Percentiles rank a stretch among this genome's conserved stretches.
Conservation (phyloP, 805 yeast species). For the Lachancea waltii region DNA sequence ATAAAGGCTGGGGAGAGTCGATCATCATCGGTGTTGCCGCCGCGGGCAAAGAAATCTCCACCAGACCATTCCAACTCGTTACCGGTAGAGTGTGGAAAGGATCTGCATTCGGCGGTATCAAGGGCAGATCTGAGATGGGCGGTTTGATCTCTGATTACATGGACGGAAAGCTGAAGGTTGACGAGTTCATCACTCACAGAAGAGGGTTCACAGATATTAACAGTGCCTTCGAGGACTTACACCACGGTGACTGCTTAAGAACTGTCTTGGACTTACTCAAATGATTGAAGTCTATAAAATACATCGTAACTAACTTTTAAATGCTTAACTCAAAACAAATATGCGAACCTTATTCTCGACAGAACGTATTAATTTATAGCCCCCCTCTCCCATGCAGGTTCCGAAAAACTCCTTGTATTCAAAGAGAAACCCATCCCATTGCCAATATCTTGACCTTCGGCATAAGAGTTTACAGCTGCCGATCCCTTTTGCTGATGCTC, state of each 20-base stretch:
- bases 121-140: constrained; percentile 94
- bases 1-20: constrained; percentile 98
- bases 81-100: constrained; percentile 99
- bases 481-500: constrained; percentile 14
- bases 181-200: constrained; percentile 91
- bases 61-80: constrained; percentile 97
- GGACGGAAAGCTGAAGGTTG: constrained; percentile 77
- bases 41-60: constrained; percentile 92
- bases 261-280: constrained; percentile 59
- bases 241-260: constrained; percentile 87
- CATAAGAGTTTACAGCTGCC: constrained; percentile 8
- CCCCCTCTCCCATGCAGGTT: constrained; percentile 17
- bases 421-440: constrained; percentile 19
- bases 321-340: constrained; percentile 2
- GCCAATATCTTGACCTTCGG: constrained; percentile 7
- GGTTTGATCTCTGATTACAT: constrained; percentile 81
- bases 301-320: constrained; percentile 4
- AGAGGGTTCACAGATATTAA: constrained; percentile 73
- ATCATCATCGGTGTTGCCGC: constrained; percentile 97
- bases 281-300: constrained; percentile 9
- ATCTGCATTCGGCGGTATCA: constrained; percentile 98
- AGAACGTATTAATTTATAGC: background rate
- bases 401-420: constrained; percentile 19
- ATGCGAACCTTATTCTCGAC: constrained; percentile 2
- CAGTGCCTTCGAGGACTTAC: constrained; percentile 91